Conservation (phyloP, 2,329 filamentous ascomycete genomes). For the Colletotrichum kahawae region DNA sequence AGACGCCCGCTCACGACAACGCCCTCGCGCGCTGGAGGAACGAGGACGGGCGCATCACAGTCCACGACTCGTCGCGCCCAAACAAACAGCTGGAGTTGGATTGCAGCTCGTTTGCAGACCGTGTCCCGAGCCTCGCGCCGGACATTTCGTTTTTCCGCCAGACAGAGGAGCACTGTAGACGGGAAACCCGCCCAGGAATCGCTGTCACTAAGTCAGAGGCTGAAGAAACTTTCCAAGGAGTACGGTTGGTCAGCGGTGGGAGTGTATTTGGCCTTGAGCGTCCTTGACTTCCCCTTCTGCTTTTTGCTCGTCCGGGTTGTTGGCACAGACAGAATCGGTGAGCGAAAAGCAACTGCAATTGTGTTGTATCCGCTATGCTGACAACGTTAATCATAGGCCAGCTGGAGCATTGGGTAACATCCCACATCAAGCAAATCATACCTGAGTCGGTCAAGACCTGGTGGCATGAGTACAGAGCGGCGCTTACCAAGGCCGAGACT, state of each 20-base stretch:
- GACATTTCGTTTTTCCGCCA: conserved; percentile 20
- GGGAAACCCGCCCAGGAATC: conserved; percentile 28
- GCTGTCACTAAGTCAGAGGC: conserved; percentile 67
- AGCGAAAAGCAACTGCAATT: conserved; percentile 27
- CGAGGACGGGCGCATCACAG: not conserved
- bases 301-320: conserved; percentile 85
- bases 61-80: not conserved
- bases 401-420: conserved; percentile 71
- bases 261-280: conserved; percentile 85
- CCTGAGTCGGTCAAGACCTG: conserved; percentile 62
- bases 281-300: conserved; percentile 93
- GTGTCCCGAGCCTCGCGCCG: conserved; percentile 8
- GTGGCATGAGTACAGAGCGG: conserved; percentile 55
- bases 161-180: not conserved
- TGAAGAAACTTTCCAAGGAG: conserved; percentile 86
- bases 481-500: conserved; percentile 50
- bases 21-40: not conserved
- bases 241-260: conserved; percentile 94
- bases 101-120: conserved; percentile 2
- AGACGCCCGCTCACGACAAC: not conserved
- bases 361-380: not conserved
- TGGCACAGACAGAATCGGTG: conserved; percentile 85
- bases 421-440: conserved; percentile 61
- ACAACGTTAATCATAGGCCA: conserved; percentile 46
- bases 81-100: conserved; percentile 10